A percentile compares a stretch with the other conserved stretches of the same genome.
Evolutionary conservation across 176 grass and related monocot genomes (phyloP).

Genomic region (Cenchrus americanus): DNA sequence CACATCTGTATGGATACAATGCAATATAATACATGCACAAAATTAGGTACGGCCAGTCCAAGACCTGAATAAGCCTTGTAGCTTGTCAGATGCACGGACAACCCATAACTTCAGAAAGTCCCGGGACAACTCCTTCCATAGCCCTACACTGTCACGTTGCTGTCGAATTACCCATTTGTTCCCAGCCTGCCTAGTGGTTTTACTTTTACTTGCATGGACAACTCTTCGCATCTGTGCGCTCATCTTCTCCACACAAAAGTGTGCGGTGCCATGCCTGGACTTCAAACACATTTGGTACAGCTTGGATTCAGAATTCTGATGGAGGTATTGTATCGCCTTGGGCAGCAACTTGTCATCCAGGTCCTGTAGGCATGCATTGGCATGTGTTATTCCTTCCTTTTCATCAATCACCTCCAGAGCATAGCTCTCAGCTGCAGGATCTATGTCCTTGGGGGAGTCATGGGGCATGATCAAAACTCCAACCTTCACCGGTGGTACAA

Average conservation of each 20-base stretch:
- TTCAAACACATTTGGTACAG: conserved; percentile 35
- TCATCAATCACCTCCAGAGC: conserved; percentile 18
- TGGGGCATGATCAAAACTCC: no score
- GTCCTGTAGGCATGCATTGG: neutral
- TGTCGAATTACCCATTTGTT: neutral
- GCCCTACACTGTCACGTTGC: neutral
- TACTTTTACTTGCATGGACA: neutral
- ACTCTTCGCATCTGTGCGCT: neutral
- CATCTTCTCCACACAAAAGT: conserved; percentile 33
- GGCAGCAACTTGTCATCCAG: conserved; percentile 10
- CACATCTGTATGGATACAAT: no score
- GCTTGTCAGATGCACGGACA: no score
- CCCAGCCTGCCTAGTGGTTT: neutral
- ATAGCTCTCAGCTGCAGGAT: neutral
- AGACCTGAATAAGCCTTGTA: no score
- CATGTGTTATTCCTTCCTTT: neutral
- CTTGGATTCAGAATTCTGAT: neutral
- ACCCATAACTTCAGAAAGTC: no score
- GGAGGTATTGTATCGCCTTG: neutral
- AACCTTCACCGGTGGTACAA: neutral
- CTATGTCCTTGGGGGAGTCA: neutral
- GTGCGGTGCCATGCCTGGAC: conserved; percentile 8
- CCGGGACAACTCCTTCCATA: no score
- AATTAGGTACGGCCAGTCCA: no score
- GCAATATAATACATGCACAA: no score